Percentiles rank a stretch among this genome's conserved stretches.
phyloP scores from a whole-genome alignment of 257 asterid genomes.

The Vinca minor region DNA sequence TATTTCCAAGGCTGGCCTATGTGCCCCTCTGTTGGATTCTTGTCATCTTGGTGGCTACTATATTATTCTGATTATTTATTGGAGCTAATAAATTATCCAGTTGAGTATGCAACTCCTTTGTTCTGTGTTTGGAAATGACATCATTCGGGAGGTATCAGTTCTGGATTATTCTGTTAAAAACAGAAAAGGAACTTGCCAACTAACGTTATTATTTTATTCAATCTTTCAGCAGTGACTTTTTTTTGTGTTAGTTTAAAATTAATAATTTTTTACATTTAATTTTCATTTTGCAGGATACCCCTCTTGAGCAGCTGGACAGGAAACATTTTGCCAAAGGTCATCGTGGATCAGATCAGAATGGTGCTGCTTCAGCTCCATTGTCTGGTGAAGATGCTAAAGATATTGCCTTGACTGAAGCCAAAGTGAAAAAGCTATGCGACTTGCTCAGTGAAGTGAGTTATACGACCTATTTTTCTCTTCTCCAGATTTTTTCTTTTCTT shows the following conservation, averaged over 20 bases:
- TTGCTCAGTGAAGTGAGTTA: conserved; percentile 62
- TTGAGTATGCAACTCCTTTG: background rate
- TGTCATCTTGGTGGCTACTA: no score
- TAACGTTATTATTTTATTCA: background rate
- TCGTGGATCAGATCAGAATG: conserved; percentile 48
- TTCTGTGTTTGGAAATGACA: background rate
- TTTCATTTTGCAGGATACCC: conserved; percentile 51
- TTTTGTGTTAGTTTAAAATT: no score
- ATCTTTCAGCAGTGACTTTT: no score
- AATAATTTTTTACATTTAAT: no score
- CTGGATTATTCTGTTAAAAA: background rate
- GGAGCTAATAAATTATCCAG: background rate
- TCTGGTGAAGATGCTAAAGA: conserved; percentile 61
- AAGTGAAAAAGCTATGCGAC: conserved; percentile 68
- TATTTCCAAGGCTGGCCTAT: no score
- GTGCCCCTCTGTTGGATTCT: no score
- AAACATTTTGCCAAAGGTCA: conserved; percentile 79
- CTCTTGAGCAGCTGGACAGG: conserved; percentile 69
- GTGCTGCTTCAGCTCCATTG: conserved; percentile 29
- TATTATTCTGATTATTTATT: no score
- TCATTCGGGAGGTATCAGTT: background rate
- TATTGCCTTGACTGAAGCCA: conserved; percentile 77
- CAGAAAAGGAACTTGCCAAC: background rate
- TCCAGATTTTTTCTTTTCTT: background rate
- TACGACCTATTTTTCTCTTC: conserved; percentile 1